Evolutionary conservation across 805 yeast species (phyloP).

Genomic region (Candida montana): DNA sequence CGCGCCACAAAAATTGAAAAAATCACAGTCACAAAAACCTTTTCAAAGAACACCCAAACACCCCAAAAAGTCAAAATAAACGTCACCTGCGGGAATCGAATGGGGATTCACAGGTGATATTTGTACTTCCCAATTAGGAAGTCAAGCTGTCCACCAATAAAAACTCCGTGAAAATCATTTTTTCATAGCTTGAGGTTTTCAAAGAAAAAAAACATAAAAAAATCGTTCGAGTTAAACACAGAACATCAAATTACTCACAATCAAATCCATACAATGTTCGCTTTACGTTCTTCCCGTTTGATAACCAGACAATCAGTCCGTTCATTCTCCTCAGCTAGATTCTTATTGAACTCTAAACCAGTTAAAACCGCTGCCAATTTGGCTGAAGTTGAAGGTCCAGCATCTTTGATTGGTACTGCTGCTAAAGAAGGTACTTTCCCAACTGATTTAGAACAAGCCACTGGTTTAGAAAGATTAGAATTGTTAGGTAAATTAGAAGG

Average conservation of each 20-base stretch:
- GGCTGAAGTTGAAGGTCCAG: constrained; percentile 74
- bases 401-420: constrained; percentile 85
- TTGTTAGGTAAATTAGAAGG: constrained; percentile 92
- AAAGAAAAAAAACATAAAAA: constrained; percentile 9
- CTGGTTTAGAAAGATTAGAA: constrained; percentile 97
- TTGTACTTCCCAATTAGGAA: constrained; percentile 13
- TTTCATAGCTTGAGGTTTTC: background rate
- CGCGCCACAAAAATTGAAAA: background rate
- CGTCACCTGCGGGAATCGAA: constrained; percentile 7
- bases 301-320: constrained; percentile 29
- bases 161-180: constrained; percentile 13
- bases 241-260: constrained; percentile 1
- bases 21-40: constrained; percentile 10
- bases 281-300: constrained; percentile 31
- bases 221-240: constrained; percentile 20
- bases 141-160: constrained; percentile 20
- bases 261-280: constrained; percentile 24
- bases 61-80: background rate
- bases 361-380: constrained; percentile 59
- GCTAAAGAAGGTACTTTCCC: constrained; percentile 83
- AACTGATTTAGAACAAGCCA: constrained; percentile 92
- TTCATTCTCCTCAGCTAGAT: constrained; percentile 29
- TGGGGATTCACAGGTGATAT: background rate
- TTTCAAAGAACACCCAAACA: constrained; percentile 6
- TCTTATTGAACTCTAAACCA: constrained; percentile 20